Evolutionary conservation across 441 rosid genomes (phyloP).

Genomic region (Gossypium laxum): DNA sequence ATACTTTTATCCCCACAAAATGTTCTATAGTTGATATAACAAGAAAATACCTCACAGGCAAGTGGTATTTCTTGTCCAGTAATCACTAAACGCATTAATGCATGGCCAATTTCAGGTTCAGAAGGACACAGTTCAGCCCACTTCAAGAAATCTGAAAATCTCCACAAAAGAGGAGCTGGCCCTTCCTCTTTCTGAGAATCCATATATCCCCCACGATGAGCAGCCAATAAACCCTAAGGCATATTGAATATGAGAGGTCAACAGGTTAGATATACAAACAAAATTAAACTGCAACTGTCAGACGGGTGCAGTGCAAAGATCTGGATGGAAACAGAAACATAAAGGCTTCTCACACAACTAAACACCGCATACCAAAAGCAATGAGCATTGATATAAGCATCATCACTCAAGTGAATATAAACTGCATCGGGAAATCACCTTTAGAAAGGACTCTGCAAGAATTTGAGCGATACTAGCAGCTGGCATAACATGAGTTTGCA

Average conservation of each 20-base stretch:
- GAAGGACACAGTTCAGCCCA: conserved; percentile 99
- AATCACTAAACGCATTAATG: conserved; percentile 91
- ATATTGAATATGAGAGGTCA: conserved; percentile 14
- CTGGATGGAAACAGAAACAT: background rate
- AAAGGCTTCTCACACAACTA: background rate
- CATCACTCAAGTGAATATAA: conserved; percentile 5
- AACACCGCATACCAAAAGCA: conserved; percentile 1
- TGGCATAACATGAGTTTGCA: conserved; percentile 77
- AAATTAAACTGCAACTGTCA: background rate
- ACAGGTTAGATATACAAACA: conserved; percentile 7
- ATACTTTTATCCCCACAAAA: background rate
- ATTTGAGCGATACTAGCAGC: conserved; percentile 85
- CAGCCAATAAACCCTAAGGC: conserved; percentile 79
- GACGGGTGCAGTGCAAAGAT: background rate
- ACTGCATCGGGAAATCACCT: conserved; percentile 34
- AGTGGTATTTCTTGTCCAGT: conserved; percentile 98
- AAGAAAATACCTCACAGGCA: conserved; percentile 73
- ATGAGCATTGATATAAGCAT: background rate
- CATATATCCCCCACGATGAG: conserved; percentile 96
- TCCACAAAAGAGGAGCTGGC: conserved; percentile 91
- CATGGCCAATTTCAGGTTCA: conserved; percentile 95
- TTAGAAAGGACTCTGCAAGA: conserved; percentile 94
- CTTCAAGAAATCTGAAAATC: conserved; percentile 91
- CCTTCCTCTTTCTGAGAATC: conserved; percentile 97
- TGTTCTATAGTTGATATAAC: background rate